Base-by-base conservation (phyloP, 371 early-diverging fungal genomes). In the Cladochytrium tenue region DNA sequence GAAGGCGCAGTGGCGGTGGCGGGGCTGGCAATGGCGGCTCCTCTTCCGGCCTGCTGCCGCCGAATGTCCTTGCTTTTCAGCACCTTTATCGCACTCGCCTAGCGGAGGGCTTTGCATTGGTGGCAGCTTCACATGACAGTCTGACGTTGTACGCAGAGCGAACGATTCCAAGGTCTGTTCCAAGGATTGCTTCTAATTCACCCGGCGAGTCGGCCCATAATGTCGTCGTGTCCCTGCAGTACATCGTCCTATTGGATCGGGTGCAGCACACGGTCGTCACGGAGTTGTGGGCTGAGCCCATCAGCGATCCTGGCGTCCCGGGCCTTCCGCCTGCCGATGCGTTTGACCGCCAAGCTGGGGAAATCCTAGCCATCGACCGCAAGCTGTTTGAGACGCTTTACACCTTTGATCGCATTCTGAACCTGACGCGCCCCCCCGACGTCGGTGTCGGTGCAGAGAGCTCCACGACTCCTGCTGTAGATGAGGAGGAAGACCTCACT, bases 201-300 rank as follows among this genome's bases (percentile, higher is more conserved):
- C n/a, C n/a, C n/a, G n/a, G n/a, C n/a, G n/a, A n/a, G n/a, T 7
- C 56, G 66, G 33, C 30, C 52, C 30, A 62, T 58, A 2, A 23
- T 76, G 4, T 88, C 82, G n/a, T n/a, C n/a, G n/a, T n/a, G 53
- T 76, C 90, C 1, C 62, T 91, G 82, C 73, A 58, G 69, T 91
- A 88, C 63, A 84, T 88, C 52, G 70, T 91, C 20, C 78, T 85
- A 72, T 82, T 84, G 51, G 86, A 91, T 63, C 56, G 67, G 0
- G 60, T 63, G 3, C 78, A 81, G 25, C 74, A 76, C 2, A 78
- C 81, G 17, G 73, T 92, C 2, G 74, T 80, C 0, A 91, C 91
- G 0, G 89, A 91, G 65, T 67, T 90, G 7, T 92, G 91, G 91
- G 76, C 86, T 55, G 93, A 93, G 69, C 91, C 93, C 0, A 73